phyloP scores from a whole-genome alignment of 176 grass and related monocot species.

The Urochloa ruziziensis region DNA sequence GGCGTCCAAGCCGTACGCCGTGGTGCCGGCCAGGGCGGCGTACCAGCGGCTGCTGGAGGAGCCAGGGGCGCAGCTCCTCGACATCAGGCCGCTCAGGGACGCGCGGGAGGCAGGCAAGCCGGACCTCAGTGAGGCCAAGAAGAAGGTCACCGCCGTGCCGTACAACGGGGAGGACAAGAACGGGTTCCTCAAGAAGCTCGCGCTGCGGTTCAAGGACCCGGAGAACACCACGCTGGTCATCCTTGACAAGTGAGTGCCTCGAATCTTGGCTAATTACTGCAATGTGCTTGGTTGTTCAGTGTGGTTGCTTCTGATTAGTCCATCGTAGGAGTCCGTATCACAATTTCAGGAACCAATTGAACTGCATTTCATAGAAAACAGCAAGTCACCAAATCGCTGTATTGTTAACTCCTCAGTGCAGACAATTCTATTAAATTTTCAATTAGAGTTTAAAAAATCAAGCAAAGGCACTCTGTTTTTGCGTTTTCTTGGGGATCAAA shows the following conservation, averaged over 20 bases:
- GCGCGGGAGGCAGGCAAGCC: constrained; percentile 49
- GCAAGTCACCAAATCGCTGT: neutral
- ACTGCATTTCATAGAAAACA: neutral
- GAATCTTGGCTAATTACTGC: neutral
- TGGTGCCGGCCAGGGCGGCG: constrained; percentile 45
- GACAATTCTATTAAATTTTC: neutral
- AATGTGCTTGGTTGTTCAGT: constrained; percentile 10
- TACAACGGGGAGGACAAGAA: constrained; percentile 82
- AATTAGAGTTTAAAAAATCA: neutral
- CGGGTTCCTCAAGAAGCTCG: constrained; percentile 79
- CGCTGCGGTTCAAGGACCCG: constrained; percentile 74
- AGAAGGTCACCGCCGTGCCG: constrained; percentile 63
- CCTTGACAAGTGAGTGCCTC: constrained; percentile 78
- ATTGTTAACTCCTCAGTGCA: neutral
- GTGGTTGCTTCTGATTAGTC: neutral
- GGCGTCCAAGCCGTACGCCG: constrained; percentile 49
- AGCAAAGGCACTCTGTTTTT: neutral
- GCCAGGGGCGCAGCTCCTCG: constrained; percentile 60
- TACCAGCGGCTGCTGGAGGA: constrained; percentile 71
- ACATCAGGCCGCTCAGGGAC: constrained; percentile 82
- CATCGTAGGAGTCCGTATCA: neutral
- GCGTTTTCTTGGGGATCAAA: neutral
- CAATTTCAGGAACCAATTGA: neutral
- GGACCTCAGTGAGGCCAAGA: constrained; percentile 60
- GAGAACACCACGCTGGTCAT: constrained; percentile 82